These are phyloP conservation scores for Wickerhamomyces sp. DNA, from an alignment of 1,139 yeast species.

Conservation along the genomic window DNA sequence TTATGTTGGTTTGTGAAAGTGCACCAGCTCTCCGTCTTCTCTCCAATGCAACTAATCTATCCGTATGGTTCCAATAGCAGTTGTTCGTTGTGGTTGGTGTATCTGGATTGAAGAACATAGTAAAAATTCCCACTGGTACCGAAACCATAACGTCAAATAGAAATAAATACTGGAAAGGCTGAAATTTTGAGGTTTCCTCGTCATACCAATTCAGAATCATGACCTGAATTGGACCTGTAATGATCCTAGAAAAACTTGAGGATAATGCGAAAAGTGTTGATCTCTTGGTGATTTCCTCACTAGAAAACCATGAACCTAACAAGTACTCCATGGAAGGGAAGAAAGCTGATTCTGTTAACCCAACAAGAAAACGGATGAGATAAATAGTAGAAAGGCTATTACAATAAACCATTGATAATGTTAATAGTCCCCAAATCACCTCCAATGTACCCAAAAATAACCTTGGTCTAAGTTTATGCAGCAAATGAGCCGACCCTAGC, in stretches of 20 bases:
- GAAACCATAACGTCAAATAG: conserved; percentile 49
- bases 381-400: conserved; percentile 37
- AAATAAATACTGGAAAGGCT: conserved; percentile 48
- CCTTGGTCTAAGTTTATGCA: conserved; percentile 47
- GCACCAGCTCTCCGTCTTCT: conserved; percentile 36
- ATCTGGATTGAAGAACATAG: conserved; percentile 38
- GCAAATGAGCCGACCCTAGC: conserved; percentile 46
- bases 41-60: conserved; percentile 31
- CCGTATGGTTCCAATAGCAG: conserved; percentile 33
- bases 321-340: conserved; percentile 51
- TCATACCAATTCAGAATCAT: conserved; percentile 33
- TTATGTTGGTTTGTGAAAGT: conserved; percentile 23
- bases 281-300: conserved; percentile 42
- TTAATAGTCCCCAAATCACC: conserved; percentile 49
- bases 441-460: conserved; percentile 48
- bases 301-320: conserved; percentile 43
- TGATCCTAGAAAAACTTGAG: conserved; percentile 39
- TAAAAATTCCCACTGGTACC: conserved; percentile 41
- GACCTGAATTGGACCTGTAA: conserved; percentile 44
- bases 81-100: conserved; percentile 37
- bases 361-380: conserved; percentile 50
- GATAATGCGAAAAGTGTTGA: conserved; percentile 45
- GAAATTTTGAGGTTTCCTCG: conserved; percentile 29
- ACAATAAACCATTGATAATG: conserved; percentile 44
- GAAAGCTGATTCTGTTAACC: conserved; percentile 51